phyloP scores from a whole-genome alignment of 148 eudicot species.

The Rhododendron vialii region DNA sequence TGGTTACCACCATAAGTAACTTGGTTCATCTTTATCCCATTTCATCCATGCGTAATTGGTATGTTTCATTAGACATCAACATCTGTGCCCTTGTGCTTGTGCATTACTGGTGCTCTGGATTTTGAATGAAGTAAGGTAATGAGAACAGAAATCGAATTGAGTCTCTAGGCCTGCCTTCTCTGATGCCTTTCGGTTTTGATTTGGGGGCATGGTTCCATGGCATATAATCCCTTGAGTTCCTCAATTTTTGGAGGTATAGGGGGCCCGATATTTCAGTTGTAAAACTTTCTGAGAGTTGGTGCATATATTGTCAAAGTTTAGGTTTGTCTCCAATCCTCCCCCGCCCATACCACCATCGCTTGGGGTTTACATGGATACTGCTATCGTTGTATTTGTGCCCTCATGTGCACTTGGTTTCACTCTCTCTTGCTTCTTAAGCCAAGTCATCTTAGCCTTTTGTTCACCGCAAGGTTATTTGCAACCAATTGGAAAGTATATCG shows the following conservation, averaged over 20 bases:
- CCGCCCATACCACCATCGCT: neutral
- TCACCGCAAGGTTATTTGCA: neutral
- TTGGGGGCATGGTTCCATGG: neutral
- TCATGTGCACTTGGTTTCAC: neutral
- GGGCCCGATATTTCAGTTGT: neutral
- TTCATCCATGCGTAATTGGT: neutral
- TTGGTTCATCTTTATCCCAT: constrained; percentile 1
- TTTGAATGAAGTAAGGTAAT: neutral
- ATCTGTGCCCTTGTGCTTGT: neutral
- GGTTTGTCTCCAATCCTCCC: neutral
- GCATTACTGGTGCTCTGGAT: neutral
- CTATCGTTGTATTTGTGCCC: neutral
- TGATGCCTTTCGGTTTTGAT: neutral
- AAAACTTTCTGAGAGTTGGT: neutral
- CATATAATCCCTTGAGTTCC: neutral
- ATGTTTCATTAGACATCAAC: neutral
- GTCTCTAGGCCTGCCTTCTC: neutral
- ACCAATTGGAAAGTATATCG: neutral
- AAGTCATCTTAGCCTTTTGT: neutral
- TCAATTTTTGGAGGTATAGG: neutral
- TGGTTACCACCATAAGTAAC: neutral
- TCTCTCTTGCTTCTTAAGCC: neutral
- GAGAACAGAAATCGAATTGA: neutral
- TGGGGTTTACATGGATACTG: neutral
- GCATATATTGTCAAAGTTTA: neutral